Percentiles rank a stretch among this genome's conserved stretches.
phyloP scores from a whole-genome alignment of 768 basidiomycete species.

The Leucosporidium scottii region DNA sequence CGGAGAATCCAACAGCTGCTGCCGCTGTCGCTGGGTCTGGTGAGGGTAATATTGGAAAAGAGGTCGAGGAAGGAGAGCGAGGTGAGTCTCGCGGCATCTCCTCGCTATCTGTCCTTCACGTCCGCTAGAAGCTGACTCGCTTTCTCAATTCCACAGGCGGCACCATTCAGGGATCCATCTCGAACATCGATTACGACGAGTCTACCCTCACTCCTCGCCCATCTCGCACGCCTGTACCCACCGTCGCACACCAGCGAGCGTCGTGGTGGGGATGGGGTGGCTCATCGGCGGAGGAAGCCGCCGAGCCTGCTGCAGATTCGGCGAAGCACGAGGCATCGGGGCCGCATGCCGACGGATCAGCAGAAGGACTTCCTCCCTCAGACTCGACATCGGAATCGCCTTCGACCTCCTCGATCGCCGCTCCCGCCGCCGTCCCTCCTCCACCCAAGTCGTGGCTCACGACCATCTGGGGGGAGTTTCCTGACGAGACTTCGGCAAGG shows the following conservation, averaged over 20 bases:
- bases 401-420: not conserved
- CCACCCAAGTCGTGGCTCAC: conserved; percentile 7
- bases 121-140: too few relatives aligned
- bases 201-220: not conserved
- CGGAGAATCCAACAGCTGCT: not conserved
- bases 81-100: too few relatives aligned
- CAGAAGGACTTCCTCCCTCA: not conserved
- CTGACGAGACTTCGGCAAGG: conserved; percentile 9
- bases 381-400: not conserved
- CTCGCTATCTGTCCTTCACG: too few relatives aligned
- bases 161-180: not conserved
- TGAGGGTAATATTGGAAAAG: not conserved
- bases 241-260: not conserved
- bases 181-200: not conserved
- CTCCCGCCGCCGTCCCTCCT: not conserved
- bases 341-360: not conserved
- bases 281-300: not conserved
- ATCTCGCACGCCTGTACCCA: not conserved
- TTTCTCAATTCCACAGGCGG: not conserved
- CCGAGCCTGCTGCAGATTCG: too few relatives aligned
- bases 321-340: not conserved
- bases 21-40: not conserved
- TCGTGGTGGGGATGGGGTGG: conserved; percentile 28
- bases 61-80: not conserved
- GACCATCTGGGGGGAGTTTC: conserved; percentile 9